Percentiles rank a stretch among this genome's conserved stretches.
Conservation (phyloP, 2,329 filamentous ascomycete species). For the Neobulgaria alba region DNA sequence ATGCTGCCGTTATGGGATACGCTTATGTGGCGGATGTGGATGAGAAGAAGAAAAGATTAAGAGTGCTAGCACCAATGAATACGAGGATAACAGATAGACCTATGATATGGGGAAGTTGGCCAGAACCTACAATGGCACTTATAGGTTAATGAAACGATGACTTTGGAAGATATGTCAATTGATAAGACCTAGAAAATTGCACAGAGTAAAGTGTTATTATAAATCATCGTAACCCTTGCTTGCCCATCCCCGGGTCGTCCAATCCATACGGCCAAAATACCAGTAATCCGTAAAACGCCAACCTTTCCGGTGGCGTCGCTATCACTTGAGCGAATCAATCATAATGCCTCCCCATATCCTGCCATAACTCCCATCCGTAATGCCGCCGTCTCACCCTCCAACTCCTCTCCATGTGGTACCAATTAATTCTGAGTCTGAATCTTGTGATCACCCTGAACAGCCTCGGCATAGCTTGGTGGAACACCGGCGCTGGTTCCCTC, state of each 20-base stretch:
- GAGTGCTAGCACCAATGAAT: constrained; percentile 74
- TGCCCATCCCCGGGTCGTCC: no score
- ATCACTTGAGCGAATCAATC: no score
- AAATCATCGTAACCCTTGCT: no score
- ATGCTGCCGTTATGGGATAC: constrained; percentile 83
- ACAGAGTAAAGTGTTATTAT: no score
- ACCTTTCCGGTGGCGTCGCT: no score
- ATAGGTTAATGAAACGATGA: constrained; percentile 16
- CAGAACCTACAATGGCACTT: constrained; percentile 61
- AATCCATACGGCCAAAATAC: no score
- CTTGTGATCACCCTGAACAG: constrained; percentile 85
- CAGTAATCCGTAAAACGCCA: no score
- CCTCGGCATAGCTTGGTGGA: constrained; percentile 85
- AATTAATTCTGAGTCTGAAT: constrained; percentile 48
- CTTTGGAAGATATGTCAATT: no score
- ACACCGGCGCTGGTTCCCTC: constrained; percentile 27
- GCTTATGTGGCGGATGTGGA: constrained; percentile 90
- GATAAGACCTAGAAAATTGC: no score
- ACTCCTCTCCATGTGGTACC: neutral
- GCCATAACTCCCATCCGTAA: no score
- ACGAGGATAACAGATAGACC: constrained; percentile 72
- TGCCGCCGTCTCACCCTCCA: neutral
- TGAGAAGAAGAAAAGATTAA: constrained; percentile 69
- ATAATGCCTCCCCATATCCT: no score
- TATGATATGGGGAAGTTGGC: constrained; percentile 78